Base-by-base conservation (phyloP, 202 grass and related monocot genomes). In the Dendrocalamus latiflorus region DNA sequence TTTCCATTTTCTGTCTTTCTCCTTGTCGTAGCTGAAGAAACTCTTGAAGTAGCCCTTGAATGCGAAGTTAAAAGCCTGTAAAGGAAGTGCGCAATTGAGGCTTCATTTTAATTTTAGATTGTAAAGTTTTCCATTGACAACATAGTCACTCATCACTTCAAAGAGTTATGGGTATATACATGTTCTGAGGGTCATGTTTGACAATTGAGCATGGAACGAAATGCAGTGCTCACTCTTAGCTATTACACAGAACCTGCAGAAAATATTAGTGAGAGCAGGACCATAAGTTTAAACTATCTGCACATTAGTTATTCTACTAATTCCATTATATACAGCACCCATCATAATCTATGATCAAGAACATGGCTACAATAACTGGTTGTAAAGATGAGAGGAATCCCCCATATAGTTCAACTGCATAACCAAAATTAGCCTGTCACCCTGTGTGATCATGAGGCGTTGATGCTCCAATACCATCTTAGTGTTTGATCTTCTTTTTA, bases 61-160 rank as follows among this genome's bases (percentile, higher is more conserved):
- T 81, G 93, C 96, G 85, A 95, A 98, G 81, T 98, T 95, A 72
- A 87, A 98, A 76, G 93, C 96, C 91, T 98, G 80, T 68, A 76
- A 17, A 83, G 61, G 65, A 80, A 64, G 49, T 45, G 26, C 34
- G 39, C 42, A 20, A 74, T 33, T 61, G 45, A 66, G 43, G 59
- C 64, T 61, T 62, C 22, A 41, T 61, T 78, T 77, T 44, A 59
- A 38, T 81, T 53, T 54, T n/a, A n/a, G n/a, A n/a, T n/a, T n/a
- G n/a, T n/a, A n/a, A n/a, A n/a, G n/a, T n/a, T n/a, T n/a, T 42
- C 9, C 54, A 16, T 33, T 41, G 58, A 81, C 1, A 37, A 22
- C 9, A 71, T 28, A 65, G 25, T 43, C 9, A 65, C 66, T 24
- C 14, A 4, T 56, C 18, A 24, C 5, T 20, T 73, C 28, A 51